These are phyloP conservation scores for Kingdonia uniflora DNA, from an alignment of 164 flowering plant genomes.

Conservation along the genomic window DNA sequence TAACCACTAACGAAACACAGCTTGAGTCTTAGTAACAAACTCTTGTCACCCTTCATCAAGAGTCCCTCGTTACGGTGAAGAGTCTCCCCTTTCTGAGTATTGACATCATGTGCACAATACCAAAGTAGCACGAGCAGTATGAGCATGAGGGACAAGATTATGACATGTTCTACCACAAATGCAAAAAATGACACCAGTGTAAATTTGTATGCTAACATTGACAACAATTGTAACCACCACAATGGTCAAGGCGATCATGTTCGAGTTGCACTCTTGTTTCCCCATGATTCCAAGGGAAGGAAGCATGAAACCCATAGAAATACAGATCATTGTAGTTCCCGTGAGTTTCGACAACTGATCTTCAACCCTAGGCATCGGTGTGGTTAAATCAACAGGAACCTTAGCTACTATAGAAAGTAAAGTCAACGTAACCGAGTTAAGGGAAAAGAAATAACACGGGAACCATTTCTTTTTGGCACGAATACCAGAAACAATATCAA, in stretches of 20 bases:
- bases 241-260: too few species aligned
- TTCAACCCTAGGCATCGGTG: background rate
- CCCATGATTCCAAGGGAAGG: too few species aligned
- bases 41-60: background rate
- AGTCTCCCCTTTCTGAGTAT: background rate
- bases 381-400: background rate
- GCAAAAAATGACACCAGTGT: slow-evolving; percentile 1
- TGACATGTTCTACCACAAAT: background rate
- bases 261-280: too few species aligned
- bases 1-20: background rate
- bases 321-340: too few species aligned
- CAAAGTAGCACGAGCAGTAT: background rate
- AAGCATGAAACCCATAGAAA: too few species aligned
- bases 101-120: background rate
- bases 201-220: slow-evolving; percentile 1
- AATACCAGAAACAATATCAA: background rate
- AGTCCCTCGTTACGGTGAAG: background rate
- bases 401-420: background rate
- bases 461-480: background rate
- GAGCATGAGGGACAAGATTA: background rate
- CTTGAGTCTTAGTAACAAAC: background rate
- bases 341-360: background rate
- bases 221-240: too few species aligned
- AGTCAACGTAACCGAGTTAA: background rate
- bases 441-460: background rate